phyloP scores from a whole-genome alignment of 2,329 filamentous ascomycete genomes.

The Microthyrium microscopicum region DNA sequence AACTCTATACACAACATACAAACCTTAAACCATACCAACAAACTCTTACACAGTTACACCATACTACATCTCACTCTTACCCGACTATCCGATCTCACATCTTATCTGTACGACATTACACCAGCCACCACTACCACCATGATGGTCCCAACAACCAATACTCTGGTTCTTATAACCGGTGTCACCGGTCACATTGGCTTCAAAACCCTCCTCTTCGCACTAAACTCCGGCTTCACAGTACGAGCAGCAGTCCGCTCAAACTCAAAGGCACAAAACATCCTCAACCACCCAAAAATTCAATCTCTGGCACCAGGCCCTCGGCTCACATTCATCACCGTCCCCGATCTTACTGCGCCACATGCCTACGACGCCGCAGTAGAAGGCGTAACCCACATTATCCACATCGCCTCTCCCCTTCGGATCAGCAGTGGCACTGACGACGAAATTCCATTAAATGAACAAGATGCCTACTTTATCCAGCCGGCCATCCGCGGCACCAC shows the following conservation, averaged over 20 bases:
- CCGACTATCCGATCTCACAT: too few species aligned
- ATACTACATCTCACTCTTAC: too few species aligned
- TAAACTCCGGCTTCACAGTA: conserved; percentile 21
- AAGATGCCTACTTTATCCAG: conserved; percentile 9
- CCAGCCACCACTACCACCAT: too few species aligned
- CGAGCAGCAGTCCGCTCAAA: conserved; percentile 20
- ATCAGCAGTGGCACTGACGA: neutral
- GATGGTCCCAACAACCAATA: too few species aligned
- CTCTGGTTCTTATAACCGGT: too few species aligned
- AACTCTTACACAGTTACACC: too few species aligned
- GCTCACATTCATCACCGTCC: conserved; percentile 16
- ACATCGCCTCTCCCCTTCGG: conserved; percentile 12
- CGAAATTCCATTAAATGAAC: conserved; percentile 6
- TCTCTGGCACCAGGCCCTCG: conserved; percentile 7
- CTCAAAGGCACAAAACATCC: conserved; percentile 15
- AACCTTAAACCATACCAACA: too few species aligned
- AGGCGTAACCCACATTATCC: conserved; percentile 24
- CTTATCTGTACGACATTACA: too few species aligned
- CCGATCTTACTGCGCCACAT: conserved; percentile 19
- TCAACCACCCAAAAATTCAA: conserved; percentile 14
- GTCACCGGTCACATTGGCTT: conserved; percentile 23
- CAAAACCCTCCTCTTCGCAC: conserved; percentile 16
- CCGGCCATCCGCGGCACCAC: conserved; percentile 20
- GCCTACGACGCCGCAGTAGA: conserved; percentile 26
- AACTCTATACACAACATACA: too few species aligned